Conservation (phyloP, 140 eudicot species). For the Anethum foeniculum region DNA sequence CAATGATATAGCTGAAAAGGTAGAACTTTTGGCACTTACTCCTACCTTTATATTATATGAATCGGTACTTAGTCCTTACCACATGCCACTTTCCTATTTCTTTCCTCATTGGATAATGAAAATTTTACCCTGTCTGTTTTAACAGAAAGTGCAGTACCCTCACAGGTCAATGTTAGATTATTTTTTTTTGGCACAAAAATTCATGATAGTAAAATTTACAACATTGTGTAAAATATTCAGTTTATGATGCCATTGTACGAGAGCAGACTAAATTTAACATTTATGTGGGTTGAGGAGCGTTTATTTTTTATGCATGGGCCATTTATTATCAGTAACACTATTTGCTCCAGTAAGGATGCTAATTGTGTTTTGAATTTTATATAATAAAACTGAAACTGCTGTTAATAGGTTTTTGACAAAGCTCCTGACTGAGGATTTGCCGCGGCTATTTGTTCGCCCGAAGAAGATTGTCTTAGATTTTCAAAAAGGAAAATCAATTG, state of each 20-base stretch:
- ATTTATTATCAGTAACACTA: background rate
- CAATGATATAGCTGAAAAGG: background rate
- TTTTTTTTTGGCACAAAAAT: background rate
- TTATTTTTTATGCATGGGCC: background rate
- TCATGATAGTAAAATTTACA: background rate
- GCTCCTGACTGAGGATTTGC: constrained; percentile 93
- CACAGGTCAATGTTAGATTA: background rate
- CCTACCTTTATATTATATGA: background rate
- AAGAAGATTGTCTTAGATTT: constrained; percentile 87
- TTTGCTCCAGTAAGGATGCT: background rate
- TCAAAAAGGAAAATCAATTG: constrained; percentile 81
- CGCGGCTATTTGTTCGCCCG: constrained; percentile 93
- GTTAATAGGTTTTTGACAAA: constrained; percentile 75
- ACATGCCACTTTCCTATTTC: background rate
- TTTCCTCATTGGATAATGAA: background rate
- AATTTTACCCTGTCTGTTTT: background rate
- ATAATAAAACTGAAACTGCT: constrained; percentile 2
- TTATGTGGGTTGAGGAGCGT: background rate
- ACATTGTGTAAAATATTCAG: background rate
- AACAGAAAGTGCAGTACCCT: background rate
- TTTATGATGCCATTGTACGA: background rate
- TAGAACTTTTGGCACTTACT: background rate
- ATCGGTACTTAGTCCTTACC: background rate
- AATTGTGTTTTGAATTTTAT: background rate
- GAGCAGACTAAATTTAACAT: background rate